Base-by-base conservation (phyloP, 805 yeast species). In the Candida ovalis region DNA sequence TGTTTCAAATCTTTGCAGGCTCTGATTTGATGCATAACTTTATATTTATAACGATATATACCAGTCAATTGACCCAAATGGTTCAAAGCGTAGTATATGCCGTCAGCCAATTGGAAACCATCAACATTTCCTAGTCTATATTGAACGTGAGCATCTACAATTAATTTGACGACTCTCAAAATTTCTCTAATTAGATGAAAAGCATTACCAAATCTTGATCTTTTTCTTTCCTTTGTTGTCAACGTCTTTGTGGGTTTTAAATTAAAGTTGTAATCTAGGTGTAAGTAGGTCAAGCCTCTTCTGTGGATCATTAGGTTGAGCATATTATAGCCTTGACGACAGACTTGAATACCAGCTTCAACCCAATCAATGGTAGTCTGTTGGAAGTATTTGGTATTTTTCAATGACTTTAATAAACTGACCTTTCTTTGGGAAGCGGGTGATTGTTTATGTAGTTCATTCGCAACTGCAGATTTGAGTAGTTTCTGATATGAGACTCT, bases 21-120 rank as follows among this genome's bases (percentile, higher is more conserved):
- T 44, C 97, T 78, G 37, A 94, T 91, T 66, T 94, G 99, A 62
- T 91, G 98, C 99, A 94, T 94, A 9, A 92, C 97, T 62, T 88
- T 88, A 69, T 94, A 94, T 71, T 94, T 94, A 76, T 94, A 94
- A 46, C 99, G 79, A 69, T 94, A 94, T 48, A 94, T 87, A 49
- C 99, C 99, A 0, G 98, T 94, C 44, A 94, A 74, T 63, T 91
- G 97, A 32, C 99, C 99, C 53, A 94, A 69, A 68, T 94, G 99
- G 62, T 91, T 92, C 54, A 94, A 71, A 25, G 89, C 84, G 65
- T 94, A 94, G 67, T 94, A 81, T 23, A 94, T 69, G 25, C 96
- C 99, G 69, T 94, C 99, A 0, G 99, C 97, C 40, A 94, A 69
- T 65, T 94, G 98, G 67, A 77, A 94, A 0, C 97, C 88, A 64